phyloP scores from a whole-genome alignment of 768 basidiomycete genomes.

The Tephrocybe sp. region DNA sequence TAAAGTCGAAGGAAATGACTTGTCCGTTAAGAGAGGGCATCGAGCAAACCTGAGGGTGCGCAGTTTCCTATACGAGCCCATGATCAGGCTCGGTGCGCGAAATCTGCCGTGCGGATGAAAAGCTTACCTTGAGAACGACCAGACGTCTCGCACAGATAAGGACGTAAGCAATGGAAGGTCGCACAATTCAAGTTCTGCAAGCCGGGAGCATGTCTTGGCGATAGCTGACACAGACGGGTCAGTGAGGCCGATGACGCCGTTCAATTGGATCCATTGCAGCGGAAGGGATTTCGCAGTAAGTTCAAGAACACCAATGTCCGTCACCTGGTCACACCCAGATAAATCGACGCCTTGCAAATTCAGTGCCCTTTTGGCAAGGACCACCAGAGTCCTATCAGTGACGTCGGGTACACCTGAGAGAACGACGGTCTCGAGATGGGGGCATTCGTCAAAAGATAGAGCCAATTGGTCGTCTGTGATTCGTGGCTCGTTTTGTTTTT shows the following conservation, averaged over 20 bases:
- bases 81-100: slow-evolving; percentile 10
- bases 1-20: slow-evolving; percentile 64
- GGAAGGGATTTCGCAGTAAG: slow-evolving; percentile 67
- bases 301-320: slow-evolving; percentile 75
- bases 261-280: slow-evolving; percentile 75
- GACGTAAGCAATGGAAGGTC: slow-evolving; percentile 69
- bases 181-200: slow-evolving; percentile 81
- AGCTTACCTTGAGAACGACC: slow-evolving; percentile 66
- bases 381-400: slow-evolving; percentile 67
- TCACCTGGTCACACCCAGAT: slow-evolving; percentile 70
- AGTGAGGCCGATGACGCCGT: slow-evolving; percentile 63
- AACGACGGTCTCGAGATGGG: slow-evolving; percentile 65
- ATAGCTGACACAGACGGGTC: slow-evolving; percentile 65
- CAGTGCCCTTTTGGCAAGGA: slow-evolving; percentile 60
- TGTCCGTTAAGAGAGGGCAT: slow-evolving; percentile 77
- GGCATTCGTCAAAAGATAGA: slow-evolving; percentile 53
- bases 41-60: slow-evolving; percentile 75
- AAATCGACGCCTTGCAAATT: slow-evolving; percentile 77
- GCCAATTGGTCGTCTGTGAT: slow-evolving; percentile 65
- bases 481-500: slow-evolving; percentile 32
- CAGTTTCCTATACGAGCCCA: slow-evolving; percentile 56
- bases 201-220: slow-evolving; percentile 69
- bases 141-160: slow-evolving; percentile 74
- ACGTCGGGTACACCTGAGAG: slow-evolving; percentile 68
- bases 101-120: slow-evolving; percentile 14